phyloP scores from a whole-genome alignment of 1,284 basidiomycete species.

The Mixia osmundae region DNA sequence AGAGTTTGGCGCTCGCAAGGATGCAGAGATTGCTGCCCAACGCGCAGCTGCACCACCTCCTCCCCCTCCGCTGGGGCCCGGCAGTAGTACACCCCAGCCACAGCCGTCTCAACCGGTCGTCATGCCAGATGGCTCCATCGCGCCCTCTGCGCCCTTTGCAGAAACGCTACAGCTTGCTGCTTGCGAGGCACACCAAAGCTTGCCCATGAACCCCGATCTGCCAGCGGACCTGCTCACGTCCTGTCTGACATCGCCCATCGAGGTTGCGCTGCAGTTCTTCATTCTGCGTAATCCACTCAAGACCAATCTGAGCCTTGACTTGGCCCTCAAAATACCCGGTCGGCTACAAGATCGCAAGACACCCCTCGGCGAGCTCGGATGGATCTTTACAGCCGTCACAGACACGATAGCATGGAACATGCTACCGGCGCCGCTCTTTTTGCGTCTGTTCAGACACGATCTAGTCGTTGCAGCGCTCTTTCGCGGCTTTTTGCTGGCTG shows the following conservation, averaged over 20 bases:
- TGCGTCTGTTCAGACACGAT: slow-evolving; percentile 81
- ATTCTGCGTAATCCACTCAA: slow-evolving; percentile 61
- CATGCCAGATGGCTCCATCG: slow-evolving; percentile 26
- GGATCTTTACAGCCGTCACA: slow-evolving; percentile 98
- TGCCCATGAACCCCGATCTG: slow-evolving; percentile 86
- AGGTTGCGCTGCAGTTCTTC: slow-evolving; percentile 86
- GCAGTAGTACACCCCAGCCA: slow-evolving; percentile 29
- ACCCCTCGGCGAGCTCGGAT: slow-evolving; percentile 88
- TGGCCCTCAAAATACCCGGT: slow-evolving; percentile 87
- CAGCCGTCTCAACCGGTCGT: slow-evolving; percentile 8
- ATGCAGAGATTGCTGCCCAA: slow-evolving; percentile 36
- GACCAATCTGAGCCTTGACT: slow-evolving; percentile 38
- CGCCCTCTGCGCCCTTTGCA: slow-evolving; percentile 37
- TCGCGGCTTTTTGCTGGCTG: slow-evolving; percentile 86
- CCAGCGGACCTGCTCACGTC: slow-evolving; percentile 95
- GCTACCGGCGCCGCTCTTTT: slow-evolving; percentile 79
- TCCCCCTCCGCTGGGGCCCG: slow-evolving; percentile 14
- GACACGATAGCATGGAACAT: slow-evolving; percentile 99
- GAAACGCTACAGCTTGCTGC: slow-evolving; percentile 90
- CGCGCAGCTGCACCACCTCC: slow-evolving; percentile 6
- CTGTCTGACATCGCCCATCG: slow-evolving; percentile 91
- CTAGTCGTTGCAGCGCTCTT: slow-evolving; percentile 87
- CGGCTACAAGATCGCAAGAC: slow-evolving; percentile 89
- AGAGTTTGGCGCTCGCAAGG: slow-evolving; percentile 58
- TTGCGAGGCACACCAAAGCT: slow-evolving; percentile 68